These are phyloP conservation scores for Diaporthe destruens DNA, from an alignment of 2,329 filamentous ascomycete genomes.

Conservation along the genomic window DNA sequence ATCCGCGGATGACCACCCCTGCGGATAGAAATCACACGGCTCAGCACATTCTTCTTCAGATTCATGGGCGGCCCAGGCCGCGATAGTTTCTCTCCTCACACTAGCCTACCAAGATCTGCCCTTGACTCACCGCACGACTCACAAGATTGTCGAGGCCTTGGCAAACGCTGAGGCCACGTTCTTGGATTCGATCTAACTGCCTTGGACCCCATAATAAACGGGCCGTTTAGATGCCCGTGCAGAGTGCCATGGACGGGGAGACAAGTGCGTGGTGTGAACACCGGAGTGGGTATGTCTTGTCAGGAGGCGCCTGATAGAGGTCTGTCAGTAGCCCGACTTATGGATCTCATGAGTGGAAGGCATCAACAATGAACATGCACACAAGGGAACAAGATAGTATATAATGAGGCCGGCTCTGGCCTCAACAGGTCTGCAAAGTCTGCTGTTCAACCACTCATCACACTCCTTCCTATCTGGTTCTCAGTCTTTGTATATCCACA, in stretches of 20 bases:
- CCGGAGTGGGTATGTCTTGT: constrained; percentile 10
- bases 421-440: not conserved
- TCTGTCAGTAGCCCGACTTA: constrained; percentile 8
- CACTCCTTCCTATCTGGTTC: not conserved
- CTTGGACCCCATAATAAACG: constrained; percentile 16
- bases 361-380: not conserved
- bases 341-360: constrained; percentile 17
- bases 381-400: not conserved
- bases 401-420: not conserved
- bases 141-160: constrained; percentile 20
- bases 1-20: constrained; percentile 20
- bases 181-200: constrained; percentile 6
- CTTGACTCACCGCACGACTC: constrained; percentile 15
- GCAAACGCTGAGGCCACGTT: constrained; percentile 23
- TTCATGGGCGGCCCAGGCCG: constrained; percentile 22
- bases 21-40: constrained; percentile 16
- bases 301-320: constrained; percentile 9
- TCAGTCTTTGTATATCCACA: not conserved
- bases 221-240: constrained; percentile 28
- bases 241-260: constrained; percentile 11
- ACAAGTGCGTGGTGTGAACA: constrained; percentile 15
- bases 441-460: not conserved
- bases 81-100: not conserved
- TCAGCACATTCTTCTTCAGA: constrained; percentile 18
- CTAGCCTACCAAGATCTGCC: constrained; percentile 22